These are phyloP conservation scores for Vitis hybrid DNA, from an alignment of 177 flowering plant species.

Conservation along the genomic window DNA sequence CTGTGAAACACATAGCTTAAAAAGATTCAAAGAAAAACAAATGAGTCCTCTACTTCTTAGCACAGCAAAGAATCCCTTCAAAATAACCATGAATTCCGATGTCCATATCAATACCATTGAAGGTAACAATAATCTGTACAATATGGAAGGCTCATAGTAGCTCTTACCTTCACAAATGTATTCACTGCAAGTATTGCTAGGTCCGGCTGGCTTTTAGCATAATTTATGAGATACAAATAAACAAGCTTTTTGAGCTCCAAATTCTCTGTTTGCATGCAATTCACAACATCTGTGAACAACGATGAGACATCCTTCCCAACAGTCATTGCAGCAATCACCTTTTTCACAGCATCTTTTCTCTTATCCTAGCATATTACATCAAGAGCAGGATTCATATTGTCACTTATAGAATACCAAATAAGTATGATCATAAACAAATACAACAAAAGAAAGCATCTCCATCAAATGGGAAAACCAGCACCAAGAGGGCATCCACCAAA, in stretches of 20 bases:
- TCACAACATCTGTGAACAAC: slow-evolving; percentile 94
- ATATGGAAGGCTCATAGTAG: background rate
- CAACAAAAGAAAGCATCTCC: background rate
- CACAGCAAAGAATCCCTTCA: no score
- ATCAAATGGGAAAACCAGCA: background rate
- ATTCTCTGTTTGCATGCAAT: slow-evolving; percentile 99
- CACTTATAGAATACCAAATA: background rate
- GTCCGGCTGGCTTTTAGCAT: slow-evolving; percentile 99
- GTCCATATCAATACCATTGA: background rate
- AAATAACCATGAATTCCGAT: no score
- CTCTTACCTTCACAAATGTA: slow-evolving; percentile 91
- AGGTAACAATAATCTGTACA: background rate
- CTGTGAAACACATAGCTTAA: background rate
- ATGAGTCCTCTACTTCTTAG: no score
- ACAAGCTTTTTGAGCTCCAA: slow-evolving; percentile 98
- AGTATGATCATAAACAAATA: background rate
- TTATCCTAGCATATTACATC: slow-evolving; percentile 61
- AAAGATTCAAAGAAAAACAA: background rate
- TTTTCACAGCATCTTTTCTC: slow-evolving; percentile 98
- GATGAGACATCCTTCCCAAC: slow-evolving; percentile 99
- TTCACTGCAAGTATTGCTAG: slow-evolving; percentile 99
- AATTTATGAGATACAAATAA: slow-evolving; percentile 93
- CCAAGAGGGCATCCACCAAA: background rate
- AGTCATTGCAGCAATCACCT: slow-evolving; percentile 99
- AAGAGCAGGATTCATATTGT: background rate